These are phyloP conservation scores for Glycine tomentella DNA, from an alignment of 306 rosid genomes.

Conservation along the genomic window DNA sequence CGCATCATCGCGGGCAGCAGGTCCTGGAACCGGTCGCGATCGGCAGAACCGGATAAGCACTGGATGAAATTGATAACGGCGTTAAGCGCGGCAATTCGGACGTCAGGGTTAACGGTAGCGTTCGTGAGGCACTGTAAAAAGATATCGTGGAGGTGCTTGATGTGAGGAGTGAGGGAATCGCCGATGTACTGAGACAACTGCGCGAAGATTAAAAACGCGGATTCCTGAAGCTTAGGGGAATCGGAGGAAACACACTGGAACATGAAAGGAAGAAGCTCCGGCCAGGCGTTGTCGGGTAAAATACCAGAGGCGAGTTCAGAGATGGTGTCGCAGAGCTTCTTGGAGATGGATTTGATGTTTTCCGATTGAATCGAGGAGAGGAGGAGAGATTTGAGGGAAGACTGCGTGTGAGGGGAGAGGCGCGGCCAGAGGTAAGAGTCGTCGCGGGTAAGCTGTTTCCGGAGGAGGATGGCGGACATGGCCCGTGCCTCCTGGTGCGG, in stretches of 20 bases:
- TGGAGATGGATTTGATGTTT: constrained; percentile 74
- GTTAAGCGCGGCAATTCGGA: constrained; percentile 81
- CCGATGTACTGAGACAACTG: constrained; percentile 94
- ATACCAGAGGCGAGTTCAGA: constrained; percentile 97
- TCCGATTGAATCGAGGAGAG: constrained; percentile 76
- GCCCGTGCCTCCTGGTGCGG: constrained; percentile 83
- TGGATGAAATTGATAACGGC: constrained; percentile 96
- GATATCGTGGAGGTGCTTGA: constrained; percentile 79
- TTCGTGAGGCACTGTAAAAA: constrained; percentile 78
- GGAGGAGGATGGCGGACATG: constrained; percentile 95
- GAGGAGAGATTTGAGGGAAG: constrained; percentile 81
- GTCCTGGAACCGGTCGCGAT: constrained; percentile 94
- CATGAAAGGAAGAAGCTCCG: constrained; percentile 89
- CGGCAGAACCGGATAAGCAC: constrained; percentile 76
- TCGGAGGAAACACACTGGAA: constrained; percentile 91
- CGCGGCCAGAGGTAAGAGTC: constrained; percentile 95
- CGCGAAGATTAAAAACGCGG: constrained; percentile 87
- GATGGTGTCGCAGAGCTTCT: constrained; percentile 88
- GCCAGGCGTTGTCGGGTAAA: constrained; percentile 87
- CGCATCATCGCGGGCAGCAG: constrained; percentile 91
- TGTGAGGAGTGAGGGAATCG: constrained; percentile 75
- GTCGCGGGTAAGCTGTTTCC: constrained; percentile 94
- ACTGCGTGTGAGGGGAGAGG: constrained; percentile 62
- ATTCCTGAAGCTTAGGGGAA: constrained; percentile 81
- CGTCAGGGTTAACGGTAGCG: constrained; percentile 62